Evolutionary conservation across 2,329 filamentous ascomycete genomes (phyloP), one percentile per base, ranked within the genome.

Genomic region (Trichoderma brevicompactum): DNA sequence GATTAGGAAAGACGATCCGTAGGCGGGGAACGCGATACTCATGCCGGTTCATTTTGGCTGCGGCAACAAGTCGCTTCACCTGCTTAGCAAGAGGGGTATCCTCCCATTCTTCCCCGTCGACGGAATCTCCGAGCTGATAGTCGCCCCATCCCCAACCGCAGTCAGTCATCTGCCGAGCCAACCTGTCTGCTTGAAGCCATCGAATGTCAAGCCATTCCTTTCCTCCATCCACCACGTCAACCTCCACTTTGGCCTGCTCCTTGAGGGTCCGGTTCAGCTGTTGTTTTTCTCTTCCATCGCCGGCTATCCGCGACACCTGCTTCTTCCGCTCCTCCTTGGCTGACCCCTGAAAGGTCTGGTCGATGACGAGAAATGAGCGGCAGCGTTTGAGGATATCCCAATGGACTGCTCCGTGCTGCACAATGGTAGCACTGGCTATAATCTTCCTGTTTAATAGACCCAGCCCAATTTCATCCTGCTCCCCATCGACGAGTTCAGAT

Each of bases 131-230:
- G 5, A 69, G 65, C 5, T 71, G 68, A 66, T 78, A 70, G 7
- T 77, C 75, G 6, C 77, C 79, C 79, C 79, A 80, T 7, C 72
- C 72, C 79, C 79, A 80, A 4, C 79, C 79, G n/a, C 72, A 72
- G 52, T 79, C 78, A 3, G 74, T 73, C 78, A 80, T 76, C 52
- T 80, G 77, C 3, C 77, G 71, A 7, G 75, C 75, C 59, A 80
- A 70, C 34, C 77, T 70, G 53, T 76, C 72, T 12, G 70, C 68
- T 54, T 72, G 72, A 1, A 78, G 68, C 7, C 73, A 71, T 36
- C 75, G 73, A 50, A 75, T 66, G 15, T 72, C 72, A 41, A 79
- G 52, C 77, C 77, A 79, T 68, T 77, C 72, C 2, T 56, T 64
- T 5, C 74, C 77, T n/a, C 70, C 72, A 8, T 76, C 71, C 19